Percentiles rank a stretch among this genome's conserved stretches.
These are phyloP conservation scores for Mayamaea pseudoterrestris DNA, from an alignment of 108 stramenopile species.

Conservation along the genomic window DNA sequence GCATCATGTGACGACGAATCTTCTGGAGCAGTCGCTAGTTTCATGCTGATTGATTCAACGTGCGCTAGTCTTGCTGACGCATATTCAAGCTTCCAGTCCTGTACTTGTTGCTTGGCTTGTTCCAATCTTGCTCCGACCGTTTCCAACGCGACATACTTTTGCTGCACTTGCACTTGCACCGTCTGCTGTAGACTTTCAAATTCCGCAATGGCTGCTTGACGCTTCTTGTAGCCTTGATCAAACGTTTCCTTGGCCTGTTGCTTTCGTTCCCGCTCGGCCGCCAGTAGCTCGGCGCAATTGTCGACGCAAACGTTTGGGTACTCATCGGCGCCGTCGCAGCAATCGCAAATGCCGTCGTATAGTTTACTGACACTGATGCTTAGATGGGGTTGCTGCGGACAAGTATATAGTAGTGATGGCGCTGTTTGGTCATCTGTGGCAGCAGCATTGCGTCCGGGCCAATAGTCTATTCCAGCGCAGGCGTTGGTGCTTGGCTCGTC, in stretches of 20 bases:
- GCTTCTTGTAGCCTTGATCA: slow-evolving; percentile 24
- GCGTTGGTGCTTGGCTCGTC: slow-evolving; percentile 64
- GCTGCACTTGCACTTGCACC: slow-evolving; percentile 9
- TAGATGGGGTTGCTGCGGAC: slow-evolving; percentile 49
- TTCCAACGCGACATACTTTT: not conserved
- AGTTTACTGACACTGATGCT: slow-evolving; percentile 37
- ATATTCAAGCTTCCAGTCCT: not conserved
- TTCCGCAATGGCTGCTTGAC: slow-evolving; percentile 18
- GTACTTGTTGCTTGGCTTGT: not conserved
- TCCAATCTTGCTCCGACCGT: not conserved
- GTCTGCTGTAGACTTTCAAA: slow-evolving; percentile 20
- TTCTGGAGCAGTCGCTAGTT: not conserved
- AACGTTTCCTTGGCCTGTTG: slow-evolving; percentile 19
- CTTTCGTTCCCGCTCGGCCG: slow-evolving; percentile 25
- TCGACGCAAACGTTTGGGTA: slow-evolving; percentile 24
- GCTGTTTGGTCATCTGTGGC: not conserved
- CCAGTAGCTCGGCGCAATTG: slow-evolving; percentile 44
- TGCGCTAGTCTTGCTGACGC: slow-evolving; percentile 2
- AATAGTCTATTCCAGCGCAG: slow-evolving; percentile 45
- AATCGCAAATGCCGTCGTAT: slow-evolving; percentile 76
- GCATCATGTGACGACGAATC: too few species aligned
- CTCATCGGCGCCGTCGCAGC: slow-evolving; percentile 72
- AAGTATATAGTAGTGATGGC: slow-evolving; percentile 14
- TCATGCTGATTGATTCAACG: not conserved
- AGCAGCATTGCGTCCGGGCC: slow-evolving; percentile 27